phyloP scores from a whole-genome alignment of 345 rosid genomes.

The Eutrema heterophyllum region DNA sequence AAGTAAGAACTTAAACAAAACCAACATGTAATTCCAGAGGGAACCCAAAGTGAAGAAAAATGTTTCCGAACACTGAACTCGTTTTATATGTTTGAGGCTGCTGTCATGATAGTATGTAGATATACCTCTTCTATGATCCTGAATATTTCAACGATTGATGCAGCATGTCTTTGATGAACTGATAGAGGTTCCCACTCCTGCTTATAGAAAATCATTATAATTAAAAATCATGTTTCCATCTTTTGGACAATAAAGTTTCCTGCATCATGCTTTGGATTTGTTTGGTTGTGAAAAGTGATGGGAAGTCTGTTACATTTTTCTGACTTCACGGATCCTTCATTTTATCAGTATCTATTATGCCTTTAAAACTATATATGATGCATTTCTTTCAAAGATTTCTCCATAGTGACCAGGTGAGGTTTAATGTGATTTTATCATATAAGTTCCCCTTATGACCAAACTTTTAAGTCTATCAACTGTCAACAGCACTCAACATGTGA shows the following conservation, averaged over 20 bases:
- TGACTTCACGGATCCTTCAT: not conserved
- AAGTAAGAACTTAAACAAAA: conserved; percentile 3
- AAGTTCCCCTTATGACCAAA: not conserved
- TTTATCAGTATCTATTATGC: not conserved
- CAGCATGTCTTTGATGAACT: conserved; percentile 78
- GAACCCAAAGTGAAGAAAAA: not conserved
- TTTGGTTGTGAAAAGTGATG: not conserved
- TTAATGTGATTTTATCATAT: not conserved
- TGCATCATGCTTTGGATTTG: not conserved
- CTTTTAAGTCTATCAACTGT: conserved; percentile 4
- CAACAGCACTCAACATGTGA: conserved; percentile 5
- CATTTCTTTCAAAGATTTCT: not conserved
- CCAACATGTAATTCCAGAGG: not conserved
- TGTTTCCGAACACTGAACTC: not conserved
- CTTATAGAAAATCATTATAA: conserved; percentile 17
- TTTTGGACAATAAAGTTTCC: not conserved
- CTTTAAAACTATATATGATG: not conserved
- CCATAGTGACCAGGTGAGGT: conserved; percentile 6
- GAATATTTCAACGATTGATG: conserved; percentile 88
- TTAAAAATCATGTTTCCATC: conserved; percentile 4
- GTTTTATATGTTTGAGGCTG: not conserved
- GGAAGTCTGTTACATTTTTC: conserved; percentile 4
- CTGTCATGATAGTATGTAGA: not conserved
- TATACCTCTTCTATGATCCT: conserved; percentile 96
- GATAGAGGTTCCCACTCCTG: conserved; percentile 99